Conservation (phyloP, 2,329 filamentous ascomycete species). For the Fusarium xyrophilum region DNA sequence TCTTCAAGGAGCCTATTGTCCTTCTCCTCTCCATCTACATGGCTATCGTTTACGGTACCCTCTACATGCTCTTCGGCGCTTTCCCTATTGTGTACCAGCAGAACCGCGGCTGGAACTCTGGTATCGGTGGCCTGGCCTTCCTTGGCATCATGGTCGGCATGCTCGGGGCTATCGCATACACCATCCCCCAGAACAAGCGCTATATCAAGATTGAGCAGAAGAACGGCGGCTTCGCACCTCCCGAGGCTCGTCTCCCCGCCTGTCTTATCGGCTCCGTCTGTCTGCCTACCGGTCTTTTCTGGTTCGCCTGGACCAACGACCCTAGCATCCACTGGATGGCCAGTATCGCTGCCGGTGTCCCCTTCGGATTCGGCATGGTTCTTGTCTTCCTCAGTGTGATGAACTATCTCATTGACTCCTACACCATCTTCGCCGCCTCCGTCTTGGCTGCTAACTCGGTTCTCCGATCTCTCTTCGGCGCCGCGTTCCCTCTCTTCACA, state of each 20-base stretch:
- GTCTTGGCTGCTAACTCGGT: constrained; percentile 30
- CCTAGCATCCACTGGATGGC: constrained; percentile 61
- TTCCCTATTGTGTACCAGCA: constrained; percentile 69
- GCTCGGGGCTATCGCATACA: constrained; percentile 24
- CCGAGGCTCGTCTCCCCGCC: constrained; percentile 28
- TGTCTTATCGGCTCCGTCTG: constrained; percentile 24
- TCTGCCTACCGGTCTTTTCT: constrained; percentile 54
- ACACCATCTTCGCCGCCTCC: constrained; percentile 34
- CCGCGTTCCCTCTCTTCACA: constrained; percentile 33
- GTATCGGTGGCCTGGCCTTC: constrained; percentile 29
- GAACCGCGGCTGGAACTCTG: constrained; percentile 46
- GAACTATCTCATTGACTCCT: constrained; percentile 36
- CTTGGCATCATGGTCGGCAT: constrained; percentile 37
- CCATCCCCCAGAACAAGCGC: constrained; percentile 31
- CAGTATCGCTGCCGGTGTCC: constrained; percentile 46
- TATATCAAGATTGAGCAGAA: constrained; percentile 27
- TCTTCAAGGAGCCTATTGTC: constrained; percentile 76
- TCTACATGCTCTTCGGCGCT: constrained; percentile 76
- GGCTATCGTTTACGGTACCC: constrained; percentile 74
- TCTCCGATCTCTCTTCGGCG: constrained; percentile 31
- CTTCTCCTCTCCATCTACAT: constrained; percentile 82
- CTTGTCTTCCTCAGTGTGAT: constrained; percentile 45
- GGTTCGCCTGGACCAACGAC: constrained; percentile 66
- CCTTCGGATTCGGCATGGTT: constrained; percentile 63
- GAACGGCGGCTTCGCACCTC: constrained; percentile 27